Conservation (phyloP, 148 eudicot species). For the Pouteria glomerata region DNA sequence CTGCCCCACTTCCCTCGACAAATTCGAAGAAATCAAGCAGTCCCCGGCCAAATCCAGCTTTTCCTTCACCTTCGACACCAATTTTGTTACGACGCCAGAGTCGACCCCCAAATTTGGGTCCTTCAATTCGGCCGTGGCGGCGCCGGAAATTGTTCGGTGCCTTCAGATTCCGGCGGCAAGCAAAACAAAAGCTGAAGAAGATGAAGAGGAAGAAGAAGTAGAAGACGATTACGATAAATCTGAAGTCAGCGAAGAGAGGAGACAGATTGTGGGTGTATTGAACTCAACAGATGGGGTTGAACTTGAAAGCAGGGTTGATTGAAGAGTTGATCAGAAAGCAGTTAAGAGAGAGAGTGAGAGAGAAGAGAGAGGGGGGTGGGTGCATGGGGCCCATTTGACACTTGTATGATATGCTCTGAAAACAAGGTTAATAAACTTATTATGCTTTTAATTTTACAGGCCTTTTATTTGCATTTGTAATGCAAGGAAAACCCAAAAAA, state of each 20-base stretch:
- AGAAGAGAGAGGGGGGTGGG: background rate
- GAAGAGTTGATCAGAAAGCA: background rate
- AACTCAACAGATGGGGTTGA: background rate
- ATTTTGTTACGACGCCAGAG: constrained; percentile 17
- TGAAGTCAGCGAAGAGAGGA: background rate
- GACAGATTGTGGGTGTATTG: background rate
- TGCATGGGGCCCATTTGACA: no score
- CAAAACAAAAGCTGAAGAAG: background rate
- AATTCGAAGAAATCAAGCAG: constrained; percentile 4
- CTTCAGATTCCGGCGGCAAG: background rate
- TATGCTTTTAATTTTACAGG: no score
- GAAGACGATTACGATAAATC: background rate
- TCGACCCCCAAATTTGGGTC: constrained; percentile 32
- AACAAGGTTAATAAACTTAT: no score
- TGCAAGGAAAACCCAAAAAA: no score
- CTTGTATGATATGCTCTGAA: no score
- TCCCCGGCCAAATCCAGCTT: constrained; percentile 2
- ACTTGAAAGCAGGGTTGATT: background rate
- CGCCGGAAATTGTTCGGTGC: background rate
- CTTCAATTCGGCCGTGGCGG: constrained; percentile 9
- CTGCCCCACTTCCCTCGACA: constrained; percentile 21
- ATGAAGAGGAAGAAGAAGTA: background rate
- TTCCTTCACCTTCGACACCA: constrained; percentile 20
- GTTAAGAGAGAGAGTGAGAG: no score
- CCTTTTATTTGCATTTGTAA: no score